Evolutionary conservation across 106 monocot species (phyloP).

Genomic region (Gastrodia elata): DNA sequence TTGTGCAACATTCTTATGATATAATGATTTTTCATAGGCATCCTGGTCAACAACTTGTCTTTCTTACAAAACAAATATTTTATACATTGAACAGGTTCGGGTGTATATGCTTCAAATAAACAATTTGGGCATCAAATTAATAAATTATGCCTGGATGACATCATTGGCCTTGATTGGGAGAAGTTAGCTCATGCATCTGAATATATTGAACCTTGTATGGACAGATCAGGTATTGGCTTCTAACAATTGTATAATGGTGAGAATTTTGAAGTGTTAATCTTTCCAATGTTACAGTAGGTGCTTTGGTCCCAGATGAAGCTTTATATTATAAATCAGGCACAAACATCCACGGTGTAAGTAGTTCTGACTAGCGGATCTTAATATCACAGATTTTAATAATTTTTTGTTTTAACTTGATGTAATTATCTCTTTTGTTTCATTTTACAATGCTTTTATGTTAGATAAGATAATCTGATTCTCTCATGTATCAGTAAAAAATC

Average conservation of each 20-base stretch:
- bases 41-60: neutral
- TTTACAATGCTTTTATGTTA: neutral
- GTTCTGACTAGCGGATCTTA: neutral
- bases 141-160: slow-evolving; percentile 33
- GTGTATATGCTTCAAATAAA: slow-evolving; percentile 2
- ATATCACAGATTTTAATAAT: neutral
- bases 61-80: neutral
- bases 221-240: slow-evolving; percentile 18
- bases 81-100: slow-evolving; percentile 7
- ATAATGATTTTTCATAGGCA: neutral
- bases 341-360: slow-evolving; percentile 3
- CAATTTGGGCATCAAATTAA: slow-evolving; percentile 12
- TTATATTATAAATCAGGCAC: neutral
- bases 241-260: neutral
- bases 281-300: neutral
- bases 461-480: neutral
- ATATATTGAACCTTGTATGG: slow-evolving; percentile 10
- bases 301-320: neutral
- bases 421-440: neutral
- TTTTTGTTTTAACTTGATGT: neutral
- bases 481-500: neutral
- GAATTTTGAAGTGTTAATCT: neutral
- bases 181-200: slow-evolving; percentile 25
- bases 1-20: neutral
- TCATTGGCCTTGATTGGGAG: slow-evolving; percentile 46